These are phyloP conservation scores for Cryomyces minteri DNA, from an alignment of 495 filamentous ascomycete species.

Conservation along the genomic window DNA sequence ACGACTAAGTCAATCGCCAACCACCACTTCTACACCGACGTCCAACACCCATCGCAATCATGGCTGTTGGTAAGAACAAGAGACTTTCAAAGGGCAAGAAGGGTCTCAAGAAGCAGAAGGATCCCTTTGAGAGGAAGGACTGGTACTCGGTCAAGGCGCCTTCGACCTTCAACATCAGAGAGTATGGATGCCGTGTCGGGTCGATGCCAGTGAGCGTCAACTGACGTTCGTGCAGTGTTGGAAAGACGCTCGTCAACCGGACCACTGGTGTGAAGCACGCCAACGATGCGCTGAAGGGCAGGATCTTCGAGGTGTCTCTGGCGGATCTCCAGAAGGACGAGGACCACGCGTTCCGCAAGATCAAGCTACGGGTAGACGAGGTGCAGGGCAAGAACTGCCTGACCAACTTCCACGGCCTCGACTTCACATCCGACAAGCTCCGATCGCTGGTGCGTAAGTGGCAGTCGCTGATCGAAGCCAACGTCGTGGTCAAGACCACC, in stretches of 20 bases:
- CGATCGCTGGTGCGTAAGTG: conserved; percentile 97
- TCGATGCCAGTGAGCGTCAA: not conserved
- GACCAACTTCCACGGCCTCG: conserved; percentile 99
- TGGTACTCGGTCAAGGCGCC: conserved; percentile 98
- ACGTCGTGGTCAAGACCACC: conserved; percentile 97
- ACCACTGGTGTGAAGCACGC: conserved; percentile 99
- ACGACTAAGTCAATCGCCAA: too few relatives aligned
- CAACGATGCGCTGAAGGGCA: conserved; percentile 95
- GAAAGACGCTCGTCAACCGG: conserved; percentile 97
- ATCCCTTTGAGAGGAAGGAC: conserved; percentile 96
- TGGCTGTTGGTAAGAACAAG: conserved; percentile 76
- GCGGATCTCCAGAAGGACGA: conserved; percentile 99
- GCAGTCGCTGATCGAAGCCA: conserved; percentile 98
- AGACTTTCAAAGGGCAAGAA: conserved; percentile 99
- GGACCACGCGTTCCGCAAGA: conserved; percentile 97
- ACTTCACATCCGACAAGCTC: conserved; percentile 99
- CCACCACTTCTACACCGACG: too few relatives aligned
- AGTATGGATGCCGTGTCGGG: conserved; percentile 44
- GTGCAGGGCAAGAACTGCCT: conserved; percentile 99
- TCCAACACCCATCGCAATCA: too few relatives aligned
- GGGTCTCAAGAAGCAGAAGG: conserved; percentile 98
- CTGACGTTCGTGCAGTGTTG: conserved; percentile 43
- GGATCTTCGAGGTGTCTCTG: conserved; percentile 96
- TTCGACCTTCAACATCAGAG: conserved; percentile 83
- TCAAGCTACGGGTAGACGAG: conserved; percentile 97